Evolutionary conservation across 768 basidiomycete genomes (phyloP).

Genomic region (Tulasnella sp.): DNA sequence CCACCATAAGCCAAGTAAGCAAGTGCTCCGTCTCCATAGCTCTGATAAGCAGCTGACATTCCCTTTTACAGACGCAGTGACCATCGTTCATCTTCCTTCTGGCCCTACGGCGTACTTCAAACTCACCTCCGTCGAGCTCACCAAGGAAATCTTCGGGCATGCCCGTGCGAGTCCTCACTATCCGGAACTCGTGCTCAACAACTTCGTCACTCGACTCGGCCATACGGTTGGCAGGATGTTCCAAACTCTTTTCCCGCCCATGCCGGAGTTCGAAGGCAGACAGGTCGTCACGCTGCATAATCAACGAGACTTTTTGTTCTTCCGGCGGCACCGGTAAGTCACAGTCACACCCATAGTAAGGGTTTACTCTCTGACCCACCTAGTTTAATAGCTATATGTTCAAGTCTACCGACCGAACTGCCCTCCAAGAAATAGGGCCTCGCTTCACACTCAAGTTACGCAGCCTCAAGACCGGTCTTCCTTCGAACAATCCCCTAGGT

Average conservation of each 20-base stretch:
- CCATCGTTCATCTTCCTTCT: constrained; percentile 83
- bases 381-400: constrained; percentile 74
- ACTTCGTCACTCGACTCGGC: constrained; percentile 91
- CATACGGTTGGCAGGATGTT: constrained; percentile 94
- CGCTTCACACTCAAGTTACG: constrained; percentile 93
- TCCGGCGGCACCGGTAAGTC: constrained; percentile 86
- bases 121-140: constrained; percentile 82
- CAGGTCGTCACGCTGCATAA: constrained; percentile 98
- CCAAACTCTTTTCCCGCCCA: constrained; percentile 92
- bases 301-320: constrained; percentile 97
- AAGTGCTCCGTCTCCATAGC: constrained; percentile 32
- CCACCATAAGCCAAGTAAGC: constrained; percentile 89
- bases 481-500: constrained; percentile 72
- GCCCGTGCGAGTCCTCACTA: constrained; percentile 90
- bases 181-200: constrained; percentile 94
- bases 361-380: constrained; percentile 18
- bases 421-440: constrained; percentile 96
- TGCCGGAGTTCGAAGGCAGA: constrained; percentile 92
- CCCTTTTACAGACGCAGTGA: constrained; percentile 77
- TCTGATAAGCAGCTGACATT: constrained; percentile 3
- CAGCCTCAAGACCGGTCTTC: constrained; percentile 86
- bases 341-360: constrained; percentile 33
- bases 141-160: constrained; percentile 92
- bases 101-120: constrained; percentile 98
- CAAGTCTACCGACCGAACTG: constrained; percentile 85